Base-by-base conservation (phyloP, 257 asterid genomes). In the Perilla frutescens region DNA sequence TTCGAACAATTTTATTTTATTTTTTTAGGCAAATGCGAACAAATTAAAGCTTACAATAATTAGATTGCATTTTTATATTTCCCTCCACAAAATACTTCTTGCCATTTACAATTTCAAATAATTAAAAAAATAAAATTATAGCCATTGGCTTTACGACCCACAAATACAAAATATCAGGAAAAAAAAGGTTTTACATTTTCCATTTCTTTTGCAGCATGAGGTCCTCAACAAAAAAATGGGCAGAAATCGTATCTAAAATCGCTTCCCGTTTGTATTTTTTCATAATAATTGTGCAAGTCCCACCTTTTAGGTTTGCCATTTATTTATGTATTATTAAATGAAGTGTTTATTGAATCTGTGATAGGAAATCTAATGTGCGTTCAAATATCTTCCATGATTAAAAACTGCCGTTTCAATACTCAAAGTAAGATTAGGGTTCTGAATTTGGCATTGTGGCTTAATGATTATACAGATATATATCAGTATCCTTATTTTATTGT, bases 301-400 rank as follows among this genome's bases (percentile, higher is more conserved):
- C 94, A 58, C 88, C 86, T 79, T 90, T 90, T 89, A 78, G 92
- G 96, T 87, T 80, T 36, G 5, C 32, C 11, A 58, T 69, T 62
- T 37, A n/a, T 66, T 9, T 47, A 7, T 10, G 6, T 4, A 7
- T 8, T 49, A 54, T 54, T 36, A 9, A 59, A 41, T 55, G 43
- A 20, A 74, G 85, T 34, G 54, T 45, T 59, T 40, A 26, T 14
- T 76, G 7, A 68, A 67, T 67, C 26, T 71, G 6, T 54, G 41
- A 4, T 43, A 40, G 11, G 68, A n/a, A 15, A 40, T 43, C 39
- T 54, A 1, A 36, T 43, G 55, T 26, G 43, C 31, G 20, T 54
- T 8, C 8, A 26, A 12, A 43, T 44, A 7, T 29, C 9, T 32
- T 45, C 62, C 10, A n/a, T 1, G 41, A 5, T 62, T 3, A 12